Evolutionary conservation across 2,329 filamentous ascomycete species (phyloP).

Genomic region (Alternaria angustiovoidea): DNA sequence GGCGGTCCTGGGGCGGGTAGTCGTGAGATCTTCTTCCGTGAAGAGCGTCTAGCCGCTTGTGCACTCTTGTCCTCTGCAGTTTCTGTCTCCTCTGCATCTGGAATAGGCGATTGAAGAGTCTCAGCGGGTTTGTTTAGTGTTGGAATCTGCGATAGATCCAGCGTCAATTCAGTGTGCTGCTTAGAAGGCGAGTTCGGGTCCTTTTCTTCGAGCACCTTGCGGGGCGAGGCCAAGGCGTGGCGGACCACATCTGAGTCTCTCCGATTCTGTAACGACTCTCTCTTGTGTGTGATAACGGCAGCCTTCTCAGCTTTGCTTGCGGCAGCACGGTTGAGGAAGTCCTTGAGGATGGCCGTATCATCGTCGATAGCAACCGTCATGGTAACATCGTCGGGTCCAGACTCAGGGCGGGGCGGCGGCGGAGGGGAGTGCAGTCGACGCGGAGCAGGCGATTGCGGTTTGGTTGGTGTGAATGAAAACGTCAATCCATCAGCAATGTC

Average conservation of each 20-base stretch:
- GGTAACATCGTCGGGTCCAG: conserved; percentile 39
- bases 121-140: conserved; percentile 31
- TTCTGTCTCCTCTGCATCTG: conserved; percentile 21
- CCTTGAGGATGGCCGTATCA: conserved; percentile 59
- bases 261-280: conserved; percentile 56
- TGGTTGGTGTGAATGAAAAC: conserved; percentile 29
- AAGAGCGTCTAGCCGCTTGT: conserved; percentile 43
- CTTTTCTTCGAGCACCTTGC: conserved; percentile 55
- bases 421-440: conserved; percentile 41
- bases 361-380: conserved; percentile 52
- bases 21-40: conserved; percentile 45
- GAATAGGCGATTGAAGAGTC: conserved; percentile 26
- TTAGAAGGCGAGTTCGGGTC: conserved; percentile 59
- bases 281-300: conserved; percentile 43
- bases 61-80: conserved; percentile 22
- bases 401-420: conserved; percentile 34
- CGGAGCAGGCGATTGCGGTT: conserved; percentile 22
- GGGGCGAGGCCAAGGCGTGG: conserved; percentile 57
- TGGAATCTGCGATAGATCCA: conserved; percentile 43
- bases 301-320: conserved; percentile 54
- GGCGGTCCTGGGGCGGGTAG: conserved; percentile 46
- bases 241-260: conserved; percentile 58
- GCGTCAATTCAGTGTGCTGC: conserved; percentile 40
- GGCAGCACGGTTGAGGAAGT: conserved; percentile 60
- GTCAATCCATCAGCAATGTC: conserved; percentile 46